Evolutionary conservation across 139 green algal genomes (phyloP).

Genomic region (Tetradesmus obliquus): DNA sequence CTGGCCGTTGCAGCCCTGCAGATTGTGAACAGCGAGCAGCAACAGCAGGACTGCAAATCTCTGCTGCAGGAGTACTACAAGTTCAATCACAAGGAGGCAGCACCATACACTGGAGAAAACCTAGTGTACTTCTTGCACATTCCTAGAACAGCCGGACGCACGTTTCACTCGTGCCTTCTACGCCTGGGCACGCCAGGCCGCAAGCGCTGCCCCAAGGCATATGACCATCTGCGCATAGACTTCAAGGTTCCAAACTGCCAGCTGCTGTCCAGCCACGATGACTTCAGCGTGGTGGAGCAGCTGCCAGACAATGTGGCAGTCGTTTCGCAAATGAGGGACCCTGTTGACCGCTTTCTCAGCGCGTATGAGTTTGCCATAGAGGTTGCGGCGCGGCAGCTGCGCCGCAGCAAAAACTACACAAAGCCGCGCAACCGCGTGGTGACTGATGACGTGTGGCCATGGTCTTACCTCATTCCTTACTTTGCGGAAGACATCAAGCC

Average conservation of each 20-base stretch:
- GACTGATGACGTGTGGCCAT: constrained; percentile 94
- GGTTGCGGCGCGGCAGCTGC: constrained; percentile 62
- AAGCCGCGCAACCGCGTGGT: constrained; percentile 61
- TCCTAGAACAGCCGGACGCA: constrained; percentile 92
- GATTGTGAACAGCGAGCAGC: neutral
- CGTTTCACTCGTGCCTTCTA: constrained; percentile 68
- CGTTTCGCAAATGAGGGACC: constrained; percentile 76
- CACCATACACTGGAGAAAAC: constrained; percentile 57
- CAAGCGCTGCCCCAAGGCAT: constrained; percentile 74
- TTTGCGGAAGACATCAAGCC: constrained; percentile 73
- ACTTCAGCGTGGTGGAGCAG: constrained; percentile 75
- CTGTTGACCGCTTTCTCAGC: constrained; percentile 80
- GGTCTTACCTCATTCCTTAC: constrained; percentile 85
- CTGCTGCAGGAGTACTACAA: constrained; percentile 59
- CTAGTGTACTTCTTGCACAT: constrained; percentile 97
- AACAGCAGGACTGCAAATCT: constrained; percentile 36
- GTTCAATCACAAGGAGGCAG: constrained; percentile 60
- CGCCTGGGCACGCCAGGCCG: constrained; percentile 32
- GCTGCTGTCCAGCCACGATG: constrained; percentile 85
- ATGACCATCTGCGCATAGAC: constrained; percentile 88
- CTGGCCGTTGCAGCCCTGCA: constrained; percentile 1
- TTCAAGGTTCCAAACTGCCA: constrained; percentile 68
- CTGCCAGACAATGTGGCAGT: constrained; percentile 56
- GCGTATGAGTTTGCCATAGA: constrained; percentile 91
- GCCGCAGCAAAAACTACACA: constrained; percentile 20